These are phyloP conservation scores for Tuber microsphaerosporum DNA, from an alignment of 495 filamentous ascomycete species.

Conservation along the genomic window DNA sequence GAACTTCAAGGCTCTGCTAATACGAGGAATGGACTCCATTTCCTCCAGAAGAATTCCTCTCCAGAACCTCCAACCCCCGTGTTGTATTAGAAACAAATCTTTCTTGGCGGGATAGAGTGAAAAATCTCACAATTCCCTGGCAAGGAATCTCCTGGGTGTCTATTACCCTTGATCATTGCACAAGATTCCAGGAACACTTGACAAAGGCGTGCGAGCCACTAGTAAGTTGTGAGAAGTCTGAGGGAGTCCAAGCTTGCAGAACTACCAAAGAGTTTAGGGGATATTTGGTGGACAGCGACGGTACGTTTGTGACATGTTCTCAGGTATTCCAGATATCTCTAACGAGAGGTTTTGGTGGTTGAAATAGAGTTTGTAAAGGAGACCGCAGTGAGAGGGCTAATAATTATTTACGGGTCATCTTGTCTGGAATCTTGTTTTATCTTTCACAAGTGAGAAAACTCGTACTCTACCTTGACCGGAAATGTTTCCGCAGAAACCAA, in stretches of 20 bases:
- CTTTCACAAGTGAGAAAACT: conserved; percentile 68
- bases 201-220: not conserved
- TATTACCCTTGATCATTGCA: not conserved
- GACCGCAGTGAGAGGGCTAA: conserved; percentile 80
- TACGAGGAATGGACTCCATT: conserved; percentile 15
- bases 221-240: not conserved
- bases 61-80: too few species aligned
- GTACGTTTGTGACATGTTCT: conserved; percentile 9
- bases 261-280: too few species aligned
- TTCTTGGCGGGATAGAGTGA: not conserved
- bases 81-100: not conserved
- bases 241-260: too few species aligned
- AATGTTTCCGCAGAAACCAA: conserved; percentile 83
- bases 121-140: not conserved
- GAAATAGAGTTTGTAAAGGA: conserved; percentile 75
- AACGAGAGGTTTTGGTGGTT: not conserved
- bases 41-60: too few species aligned
- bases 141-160: not conserved
- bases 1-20: conserved; percentile 2
- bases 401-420: conserved; percentile 82
- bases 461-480: conserved; percentile 59
- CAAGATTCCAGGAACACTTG: not conserved
- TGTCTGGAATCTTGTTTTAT: conserved; percentile 73
- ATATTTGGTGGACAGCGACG: conserved; percentile 75
- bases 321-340: not conserved